Evolutionary conservation across 129 eudicot species (phyloP), one percentile per base, ranked within the genome.

Genomic region (Cynara cardunculus): DNA sequence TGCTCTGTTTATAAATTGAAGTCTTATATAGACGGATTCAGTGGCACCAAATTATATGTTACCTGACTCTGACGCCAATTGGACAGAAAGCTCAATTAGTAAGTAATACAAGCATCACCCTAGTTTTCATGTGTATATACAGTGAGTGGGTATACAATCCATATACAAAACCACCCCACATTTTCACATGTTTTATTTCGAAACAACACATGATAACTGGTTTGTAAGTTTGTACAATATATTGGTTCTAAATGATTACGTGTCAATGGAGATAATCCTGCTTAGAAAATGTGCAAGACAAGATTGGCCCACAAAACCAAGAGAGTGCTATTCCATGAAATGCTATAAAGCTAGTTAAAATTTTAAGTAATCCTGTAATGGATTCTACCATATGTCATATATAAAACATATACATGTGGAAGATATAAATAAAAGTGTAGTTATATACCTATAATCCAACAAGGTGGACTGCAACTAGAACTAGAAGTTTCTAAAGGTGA

Each of bases 391-490:
- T 56, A 56, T 56, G 65, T 56, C 10, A 56, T 53, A 53, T 18
- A 53, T 53, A 53, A 5, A 44, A 74, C 32, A 76, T 22, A n/a
- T 27, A 21, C n/a, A n/a, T n/a, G n/a, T 72, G 10, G 3, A 53
- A 44, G 18, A 70, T 19, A 69, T 12, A 14, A 22, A 32, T 8
- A 19, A 11, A 72, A 2, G 13, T 59, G 56, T 25, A 75, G 3
- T 32, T 24, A 37, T 44, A 18, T 86, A 89, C 92, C 97, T 87
- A 81, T 39, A 53, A 66, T 83, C 69, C 73, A 65, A 78, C 46
- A 32, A 30, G 34, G 74, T 69, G 62, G 65, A 73, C 59, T 72
- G 71, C 62, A 35, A 78, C 32, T 84, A 84, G 44, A 35, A 78
- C 32, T 84, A 84, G 44, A 7, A 30, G 27, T 74, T 78, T 70